Evolutionary conservation across 2,329 filamentous ascomycete species (phyloP), one percentile per base, ranked within the genome.

Genomic region (Colletotrichum somersetense): DNA sequence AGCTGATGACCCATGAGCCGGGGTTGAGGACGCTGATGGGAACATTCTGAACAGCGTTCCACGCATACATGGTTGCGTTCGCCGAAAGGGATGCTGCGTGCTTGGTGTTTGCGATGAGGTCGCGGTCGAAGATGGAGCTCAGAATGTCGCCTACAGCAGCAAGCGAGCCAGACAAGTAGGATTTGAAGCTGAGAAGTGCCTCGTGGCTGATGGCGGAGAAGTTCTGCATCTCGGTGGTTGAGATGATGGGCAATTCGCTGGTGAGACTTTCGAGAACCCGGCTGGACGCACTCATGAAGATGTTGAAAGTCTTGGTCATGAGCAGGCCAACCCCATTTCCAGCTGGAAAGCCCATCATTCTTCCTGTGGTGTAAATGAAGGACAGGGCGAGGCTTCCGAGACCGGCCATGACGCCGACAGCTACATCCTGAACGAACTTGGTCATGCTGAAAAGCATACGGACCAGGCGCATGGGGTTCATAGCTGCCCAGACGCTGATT

Each of bases 151-250:
- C 84, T 1, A 87, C 65, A 6, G 80, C 77, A 1, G 81, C 79
- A 8, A 88, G 76, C 0, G 84, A 77, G 14, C 80, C 75, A 5
- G 79, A 77, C 40, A 91, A 80, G 42, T 88, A 83, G 42, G 81
- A 81, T 78, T 93, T 90, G 69, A 94, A 84, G 5, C 85, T 81
- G 52, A 89, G 83, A 44, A 95, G 82, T 11, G 93, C 91, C 71
- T 91, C 89, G 77, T 95, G 93, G 70, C 92, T 94, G 75, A 93
- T 84, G 56, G 92, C 91, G 0, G 93, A 95, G 77, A 95, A 95
- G 77, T 91, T 90, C 62, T 92, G 92, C 67, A 95, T 89, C 77
- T 95, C 92, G 2, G 89, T 84, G 5, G 81, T 77, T 1, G 87
- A 85, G 30, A 88, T 83, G 64, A 87, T 80, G 0, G 86, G 85